phyloP scores from a whole-genome alignment of 2,329 filamentous ascomycete species.

The Fusarium caatingaense region DNA sequence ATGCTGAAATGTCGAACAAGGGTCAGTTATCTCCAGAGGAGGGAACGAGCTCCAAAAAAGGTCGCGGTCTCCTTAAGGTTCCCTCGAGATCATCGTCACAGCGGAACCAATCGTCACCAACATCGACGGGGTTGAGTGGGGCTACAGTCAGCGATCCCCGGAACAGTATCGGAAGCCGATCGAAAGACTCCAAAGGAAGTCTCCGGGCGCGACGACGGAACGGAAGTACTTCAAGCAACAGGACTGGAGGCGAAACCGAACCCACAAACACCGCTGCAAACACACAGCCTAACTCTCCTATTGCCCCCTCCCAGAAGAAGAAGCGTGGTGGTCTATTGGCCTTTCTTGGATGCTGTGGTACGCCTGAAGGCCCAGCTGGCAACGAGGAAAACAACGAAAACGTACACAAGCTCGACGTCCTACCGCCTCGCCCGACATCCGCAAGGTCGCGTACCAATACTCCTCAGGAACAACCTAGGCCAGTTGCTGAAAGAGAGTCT shows the following conservation, averaged over 20 bases:
- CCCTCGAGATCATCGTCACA: slow-evolving; percentile 72
- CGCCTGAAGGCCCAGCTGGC: slow-evolving; percentile 68
- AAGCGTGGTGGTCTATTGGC: slow-evolving; percentile 66
- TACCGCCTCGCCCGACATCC: slow-evolving; percentile 65
- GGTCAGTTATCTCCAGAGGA: slow-evolving; percentile 57
- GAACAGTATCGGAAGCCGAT: slow-evolving; percentile 72
- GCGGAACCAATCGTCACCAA: slow-evolving; percentile 68
- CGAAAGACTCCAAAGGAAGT: slow-evolving; percentile 74
- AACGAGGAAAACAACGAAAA: slow-evolving; percentile 66
- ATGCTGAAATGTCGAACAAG: slow-evolving; percentile 57
- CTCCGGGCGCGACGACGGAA: slow-evolving; percentile 72
- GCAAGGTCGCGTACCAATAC: slow-evolving; percentile 65
- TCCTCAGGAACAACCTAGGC: slow-evolving; percentile 61
- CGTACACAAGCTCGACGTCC: slow-evolving; percentile 68
- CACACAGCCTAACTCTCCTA: slow-evolving; percentile 65
- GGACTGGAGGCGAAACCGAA: slow-evolving; percentile 65
- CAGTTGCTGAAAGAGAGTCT: slow-evolving; percentile 63
- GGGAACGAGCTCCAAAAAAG: slow-evolving; percentile 59
- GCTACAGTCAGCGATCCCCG: slow-evolving; percentile 68
- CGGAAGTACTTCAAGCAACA: slow-evolving; percentile 75
- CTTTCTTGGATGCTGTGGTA: slow-evolving; percentile 74
- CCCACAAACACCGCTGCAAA: slow-evolving; percentile 61
- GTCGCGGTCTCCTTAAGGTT: slow-evolving; percentile 65
- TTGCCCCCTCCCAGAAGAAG: slow-evolving; percentile 62
- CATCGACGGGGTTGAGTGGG: slow-evolving; percentile 69